Percentiles rank a stretch among this genome's conserved stretches.
These are phyloP conservation scores for Arxiozyma slooffiae DNA, from an alignment of 1,139 yeast genomes.

Conservation along the genomic window DNA sequence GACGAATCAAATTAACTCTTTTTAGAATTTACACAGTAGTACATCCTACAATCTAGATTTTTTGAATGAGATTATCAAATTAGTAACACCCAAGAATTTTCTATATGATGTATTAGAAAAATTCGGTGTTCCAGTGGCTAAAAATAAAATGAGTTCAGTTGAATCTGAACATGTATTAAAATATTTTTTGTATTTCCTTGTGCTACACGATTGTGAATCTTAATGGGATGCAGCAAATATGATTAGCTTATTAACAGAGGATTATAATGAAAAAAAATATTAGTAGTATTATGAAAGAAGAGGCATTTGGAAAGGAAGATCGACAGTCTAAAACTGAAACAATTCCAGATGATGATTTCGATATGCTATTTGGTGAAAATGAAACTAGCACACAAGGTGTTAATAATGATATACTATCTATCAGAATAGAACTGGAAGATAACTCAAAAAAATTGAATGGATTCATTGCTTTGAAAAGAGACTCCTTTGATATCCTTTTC, in stretches of 20 bases:
- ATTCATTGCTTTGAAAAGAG: constrained; percentile 11
- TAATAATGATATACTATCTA: constrained; percentile 15
- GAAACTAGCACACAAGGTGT: constrained; percentile 23
- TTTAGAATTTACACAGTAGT: constrained; percentile 31
- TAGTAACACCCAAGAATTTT: constrained; percentile 24
- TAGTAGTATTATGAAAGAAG: constrained; percentile 1
- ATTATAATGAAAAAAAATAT: constrained; percentile 1
- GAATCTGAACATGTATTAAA: constrained; percentile 24
- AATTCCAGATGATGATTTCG: constrained; percentile 28
- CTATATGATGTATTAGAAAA: constrained; percentile 23
- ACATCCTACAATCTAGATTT: constrained; percentile 30
- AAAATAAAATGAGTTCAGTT: constrained; percentile 17
- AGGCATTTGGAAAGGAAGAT: constrained; percentile 11
- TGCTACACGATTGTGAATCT: constrained; percentile 22
- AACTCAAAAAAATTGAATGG: constrained; percentile 6
- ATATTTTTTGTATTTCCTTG: constrained; percentile 27
- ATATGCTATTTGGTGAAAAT: constrained; percentile 30
- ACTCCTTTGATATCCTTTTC: constrained; percentile 23
- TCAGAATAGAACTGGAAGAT: constrained; percentile 6
- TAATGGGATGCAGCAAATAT: constrained; percentile 20
- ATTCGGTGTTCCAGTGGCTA: constrained; percentile 21
- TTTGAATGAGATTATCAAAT: constrained; percentile 19
- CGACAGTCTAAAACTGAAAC: constrained; percentile 13
- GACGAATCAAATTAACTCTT: constrained; percentile 29
- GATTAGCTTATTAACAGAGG: constrained; percentile 17